Evolutionary conservation across 1,284 basidiomycete genomes (phyloP).

Genomic region (Tremellales sp.): DNA sequence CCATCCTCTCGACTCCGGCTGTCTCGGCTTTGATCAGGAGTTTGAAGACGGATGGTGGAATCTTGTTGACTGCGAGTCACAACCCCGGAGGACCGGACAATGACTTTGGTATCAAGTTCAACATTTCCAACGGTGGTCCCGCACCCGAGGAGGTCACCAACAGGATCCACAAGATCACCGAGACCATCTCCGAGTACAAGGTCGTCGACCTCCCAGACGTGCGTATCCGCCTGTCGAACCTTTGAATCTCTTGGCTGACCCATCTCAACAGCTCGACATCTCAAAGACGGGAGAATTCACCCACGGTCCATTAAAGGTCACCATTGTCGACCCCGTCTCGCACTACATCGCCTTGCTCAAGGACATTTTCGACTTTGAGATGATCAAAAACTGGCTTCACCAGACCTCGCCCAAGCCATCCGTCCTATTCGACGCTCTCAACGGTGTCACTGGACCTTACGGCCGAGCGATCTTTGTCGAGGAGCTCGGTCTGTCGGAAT

Average conservation of each 20-base stretch:
- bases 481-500: slow-evolving; percentile 71
- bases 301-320: slow-evolving; percentile 78
- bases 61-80: slow-evolving; percentile 95
- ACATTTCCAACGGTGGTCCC: slow-evolving; percentile 93
- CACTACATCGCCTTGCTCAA: slow-evolving; percentile 84
- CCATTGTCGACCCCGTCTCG: slow-evolving; percentile 89
- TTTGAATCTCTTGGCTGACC: background rate
- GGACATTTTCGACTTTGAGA: slow-evolving; percentile 88
- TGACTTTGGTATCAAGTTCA: slow-evolving; percentile 99
- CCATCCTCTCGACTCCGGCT: slow-evolving; percentile 93
- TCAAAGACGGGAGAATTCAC: slow-evolving; percentile 73
- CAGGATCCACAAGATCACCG: slow-evolving; percentile 88
- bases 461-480: slow-evolving; percentile 84
- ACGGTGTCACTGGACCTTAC: slow-evolving; percentile 97
- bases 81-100: slow-evolving; percentile 96
- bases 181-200: slow-evolving; percentile 81
- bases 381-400: slow-evolving; percentile 87
- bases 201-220: slow-evolving; percentile 72
- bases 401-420: slow-evolving; percentile 60
- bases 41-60: slow-evolving; percentile 94
- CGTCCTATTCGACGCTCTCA: slow-evolving; percentile 92
- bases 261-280: slow-evolving; percentile 67
- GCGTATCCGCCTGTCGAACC: slow-evolving; percentile 34
- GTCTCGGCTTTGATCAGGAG: slow-evolving; percentile 93
- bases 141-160: slow-evolving; percentile 93